Evolutionary conservation across 352 stramenopile species (phyloP).

Genomic region (Phytophthora pistaciae): DNA sequence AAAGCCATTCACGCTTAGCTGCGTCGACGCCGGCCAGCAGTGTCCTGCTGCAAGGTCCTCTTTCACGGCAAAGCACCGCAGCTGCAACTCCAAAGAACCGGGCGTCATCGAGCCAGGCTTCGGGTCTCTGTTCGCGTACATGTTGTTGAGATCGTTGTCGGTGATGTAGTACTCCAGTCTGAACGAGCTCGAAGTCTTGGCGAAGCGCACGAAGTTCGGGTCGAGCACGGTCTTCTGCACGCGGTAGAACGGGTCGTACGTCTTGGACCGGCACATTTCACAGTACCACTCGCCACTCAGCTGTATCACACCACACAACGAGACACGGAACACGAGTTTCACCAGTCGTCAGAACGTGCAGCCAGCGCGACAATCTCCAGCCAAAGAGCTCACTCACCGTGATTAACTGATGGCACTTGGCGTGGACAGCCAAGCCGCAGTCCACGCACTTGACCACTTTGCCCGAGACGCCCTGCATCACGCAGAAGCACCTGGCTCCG

Average conservation of each 20-base stretch:
- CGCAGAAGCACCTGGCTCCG: slow-evolving; percentile 74
- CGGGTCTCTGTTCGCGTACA: slow-evolving; percentile 66
- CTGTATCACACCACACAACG: slow-evolving; percentile 27
- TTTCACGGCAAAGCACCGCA: slow-evolving; percentile 83
- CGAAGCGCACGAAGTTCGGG: slow-evolving; percentile 74
- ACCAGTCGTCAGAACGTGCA: slow-evolving; percentile 1
- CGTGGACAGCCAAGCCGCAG: slow-evolving; percentile 72
- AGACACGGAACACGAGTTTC: slow-evolving; percentile 2
- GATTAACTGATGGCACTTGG: slow-evolving; percentile 81
- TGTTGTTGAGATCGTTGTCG: slow-evolving; percentile 78
- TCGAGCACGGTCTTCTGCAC: slow-evolving; percentile 67
- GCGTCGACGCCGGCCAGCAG: slow-evolving; percentile 75
- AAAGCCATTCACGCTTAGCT: slow-evolving; percentile 81
- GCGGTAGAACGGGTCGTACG: slow-evolving; percentile 78
- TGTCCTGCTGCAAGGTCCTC: slow-evolving; percentile 74
- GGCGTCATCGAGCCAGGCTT: slow-evolving; percentile 63
- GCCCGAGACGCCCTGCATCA: slow-evolving; percentile 33
- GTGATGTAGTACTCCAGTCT: slow-evolving; percentile 75
- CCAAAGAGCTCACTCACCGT: slow-evolving; percentile 34
- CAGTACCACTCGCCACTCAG: slow-evolving; percentile 73
- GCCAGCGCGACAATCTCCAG: background rate
- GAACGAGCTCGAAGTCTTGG: slow-evolving; percentile 52
- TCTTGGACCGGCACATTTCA: slow-evolving; percentile 69
- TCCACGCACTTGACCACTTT: slow-evolving; percentile 60
- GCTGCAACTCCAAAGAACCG: slow-evolving; percentile 74